These are phyloP conservation scores for Leccinum olivaceopallidum DNA, from an alignment of 768 basidiomycete species.

Conservation along the genomic window DNA sequence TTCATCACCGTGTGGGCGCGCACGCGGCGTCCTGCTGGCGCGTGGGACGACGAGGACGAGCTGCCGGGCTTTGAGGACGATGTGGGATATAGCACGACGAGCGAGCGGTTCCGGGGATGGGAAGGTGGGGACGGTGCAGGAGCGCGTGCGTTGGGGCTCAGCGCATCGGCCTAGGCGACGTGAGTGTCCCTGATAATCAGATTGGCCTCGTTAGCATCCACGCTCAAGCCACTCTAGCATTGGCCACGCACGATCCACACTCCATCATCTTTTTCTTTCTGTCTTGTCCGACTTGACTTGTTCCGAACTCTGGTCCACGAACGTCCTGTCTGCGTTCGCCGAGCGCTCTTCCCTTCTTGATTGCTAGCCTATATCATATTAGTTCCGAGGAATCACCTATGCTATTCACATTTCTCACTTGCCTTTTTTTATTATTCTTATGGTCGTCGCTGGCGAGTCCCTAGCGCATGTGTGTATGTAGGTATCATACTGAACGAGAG, in stretches of 20 bases:
- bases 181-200: slow-evolving; percentile 20
- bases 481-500: slow-evolving; percentile 5
- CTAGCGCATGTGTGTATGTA: slow-evolving; percentile 7
- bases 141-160: slow-evolving; percentile 77
- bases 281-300: background rate
- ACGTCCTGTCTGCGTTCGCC: slow-evolving; percentile 1
- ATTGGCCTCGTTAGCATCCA: slow-evolving; percentile 5
- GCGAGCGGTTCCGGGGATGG: slow-evolving; percentile 78
- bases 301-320: background rate
- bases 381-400: slow-evolving; percentile 17
- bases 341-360: background rate
- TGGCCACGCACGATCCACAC: background rate
- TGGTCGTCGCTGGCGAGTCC: slow-evolving; percentile 18
- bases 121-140: slow-evolving; percentile 76
- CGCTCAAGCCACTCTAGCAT: slow-evolving; percentile 15
- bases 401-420: slow-evolving; percentile 8
- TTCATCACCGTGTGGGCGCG: slow-evolving; percentile 93
- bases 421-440: slow-evolving; percentile 11
- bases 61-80: slow-evolving; percentile 37
- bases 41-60: slow-evolving; percentile 51
- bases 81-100: slow-evolving; percentile 34
- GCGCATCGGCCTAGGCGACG: slow-evolving; percentile 32
- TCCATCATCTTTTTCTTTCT: background rate
- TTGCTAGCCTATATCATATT: slow-evolving; percentile 19
- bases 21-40: slow-evolving; percentile 56